Base-by-base conservation (phyloP, 352 stramenopile genomes). In the Phytophthora europaea region DNA sequence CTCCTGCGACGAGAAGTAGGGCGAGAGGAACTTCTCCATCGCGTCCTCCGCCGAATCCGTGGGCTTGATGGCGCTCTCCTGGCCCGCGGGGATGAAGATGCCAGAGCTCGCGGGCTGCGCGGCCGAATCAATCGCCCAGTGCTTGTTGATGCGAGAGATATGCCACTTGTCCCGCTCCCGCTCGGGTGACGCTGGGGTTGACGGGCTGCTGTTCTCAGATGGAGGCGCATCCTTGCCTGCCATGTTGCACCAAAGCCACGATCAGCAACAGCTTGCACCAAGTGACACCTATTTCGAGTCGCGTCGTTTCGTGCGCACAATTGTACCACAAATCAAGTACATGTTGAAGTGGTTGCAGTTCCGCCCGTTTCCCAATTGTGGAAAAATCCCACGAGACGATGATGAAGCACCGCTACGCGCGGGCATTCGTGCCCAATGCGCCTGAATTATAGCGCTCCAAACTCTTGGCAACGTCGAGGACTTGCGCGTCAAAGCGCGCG, bases 81-180 rank as follows among this genome's bases (percentile, higher is more conserved):
- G 62, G 1, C 50, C 70, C 12, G 47, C 28, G 18, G 74, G 55
- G 36, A 78, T 54, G 26, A 73, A 81, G 15, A 81, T 72, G 1
- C 70, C 70, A 0, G 74, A 78, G 54, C 69, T 80, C 15, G 34
- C 34, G 28, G 67, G 47, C 50, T 67, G 13, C 15, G 40, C 12
- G 7, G 36, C 36, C n/a, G n/a, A n/a, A n/a, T n/a, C n/a, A n/a
- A n/a, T n/a, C n/a, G n/a, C n/a, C n/a, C n/a, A n/a, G n/a, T 82
- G 83, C 45, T 87, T 85, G 75, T 90, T 93, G 62, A 94, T 67
- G 10, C 85, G 79, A 31, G 80, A 89, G 68, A 94, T 93, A 36
- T 93, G 83, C 88, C 88, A 94, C 33, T 61, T 65, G 40, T 70
- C 66, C 15, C 54, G 43, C 18, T 45, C 38, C 15, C 36, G 57